These are phyloP conservation scores for Teunomyces barrocoloradensis DNA, from an alignment of 805 yeast species.

Conservation along the genomic window DNA sequence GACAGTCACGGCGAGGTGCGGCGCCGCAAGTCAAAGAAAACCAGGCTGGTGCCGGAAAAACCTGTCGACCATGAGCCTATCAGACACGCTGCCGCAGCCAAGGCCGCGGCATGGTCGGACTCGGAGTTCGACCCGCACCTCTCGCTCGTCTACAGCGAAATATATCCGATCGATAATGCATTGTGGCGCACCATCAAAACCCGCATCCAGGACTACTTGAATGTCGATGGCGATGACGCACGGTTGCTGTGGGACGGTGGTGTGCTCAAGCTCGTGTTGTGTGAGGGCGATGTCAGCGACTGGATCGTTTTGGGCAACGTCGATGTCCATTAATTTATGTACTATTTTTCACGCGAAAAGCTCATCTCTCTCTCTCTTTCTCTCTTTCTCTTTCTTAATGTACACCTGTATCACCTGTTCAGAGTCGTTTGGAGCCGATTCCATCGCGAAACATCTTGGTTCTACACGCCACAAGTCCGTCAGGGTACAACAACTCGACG, in stretches of 20 bases:
- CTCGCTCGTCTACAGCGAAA: conserved; percentile 64
- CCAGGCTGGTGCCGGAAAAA: conserved; percentile 11
- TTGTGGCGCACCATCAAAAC: conserved; percentile 60
- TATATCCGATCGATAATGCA: conserved; percentile 67
- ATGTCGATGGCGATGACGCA: conserved; percentile 37
- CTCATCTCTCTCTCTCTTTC: no score
- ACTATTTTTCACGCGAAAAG: no score
- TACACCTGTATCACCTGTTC: conserved; percentile 45
- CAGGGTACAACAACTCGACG: conserved; percentile 27
- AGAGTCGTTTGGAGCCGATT: conserved; percentile 27
- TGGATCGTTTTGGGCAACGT: conserved; percentile 66
- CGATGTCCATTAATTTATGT: conserved; percentile 28
- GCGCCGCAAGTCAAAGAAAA: conserved; percentile 14
- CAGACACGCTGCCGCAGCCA: conserved; percentile 46
- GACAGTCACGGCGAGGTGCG: conserved; percentile 31
- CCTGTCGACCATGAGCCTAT: conserved; percentile 27
- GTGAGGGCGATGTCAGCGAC: conserved; percentile 68
- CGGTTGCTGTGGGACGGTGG: conserved; percentile 66
- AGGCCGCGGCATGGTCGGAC: conserved; percentile 52
- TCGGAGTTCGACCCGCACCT: conserved; percentile 69
- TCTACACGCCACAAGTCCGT: conserved; percentile 53
- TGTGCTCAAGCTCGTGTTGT: conserved; percentile 61
- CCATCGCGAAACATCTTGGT: conserved; percentile 52
- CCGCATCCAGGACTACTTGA: conserved; percentile 63
- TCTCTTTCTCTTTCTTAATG: background rate